Evolutionary conservation across 129 eudicot species (phyloP), one percentile per base, ranked within the genome.

Genomic region (Centaurea solstitialis): DNA sequence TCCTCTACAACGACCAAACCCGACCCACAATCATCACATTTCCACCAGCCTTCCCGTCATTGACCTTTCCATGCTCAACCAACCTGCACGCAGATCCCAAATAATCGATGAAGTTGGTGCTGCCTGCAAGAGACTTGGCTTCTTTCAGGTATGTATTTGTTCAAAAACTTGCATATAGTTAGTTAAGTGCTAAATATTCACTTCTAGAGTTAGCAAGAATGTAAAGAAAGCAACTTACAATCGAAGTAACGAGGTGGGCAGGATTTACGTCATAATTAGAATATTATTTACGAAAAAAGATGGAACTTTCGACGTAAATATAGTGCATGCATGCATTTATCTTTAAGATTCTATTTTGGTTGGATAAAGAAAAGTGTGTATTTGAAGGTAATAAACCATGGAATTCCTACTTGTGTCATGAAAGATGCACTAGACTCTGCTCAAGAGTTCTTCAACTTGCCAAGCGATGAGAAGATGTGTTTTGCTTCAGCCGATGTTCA

Each of bases 101-200:
- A 71, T 81, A 2, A 76, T 89, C 17, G 77, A 87, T 33, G 57
- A 89, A 76, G 79, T 89, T 2, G 81, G 76, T 45, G 70, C 73
- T 9, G 97, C 97, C 72, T 87, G 97, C 93, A 87, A 57, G 72
- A 83, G 86, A 43, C 83, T 89, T 64, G 97, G 93, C 68, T 85
- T 76, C 82, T 91, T 91, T 81, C 97, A 89, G 93, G 97, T 91
- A 78, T 74, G 7, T 20, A 10, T 61, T 59, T 72, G 39, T 61
- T 28, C 24, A 75, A 57, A 53, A 47, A 53, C 57, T 24, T 62
- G 18, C 67, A 65, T 15, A 23, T 35, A 30, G 30, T 53, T 79
- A 53, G 3, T 61, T 61, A 26, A 26, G 30, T 26, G 30, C 30
- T 26, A 61, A 21, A 10, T 20, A 11, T 18, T 33, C 24, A 26